Evolutionary conservation across 2,329 filamentous ascomycete genomes (phyloP), one percentile per base, ranked within the genome.

Genomic region (Raffaelea ambrosiae): DNA sequence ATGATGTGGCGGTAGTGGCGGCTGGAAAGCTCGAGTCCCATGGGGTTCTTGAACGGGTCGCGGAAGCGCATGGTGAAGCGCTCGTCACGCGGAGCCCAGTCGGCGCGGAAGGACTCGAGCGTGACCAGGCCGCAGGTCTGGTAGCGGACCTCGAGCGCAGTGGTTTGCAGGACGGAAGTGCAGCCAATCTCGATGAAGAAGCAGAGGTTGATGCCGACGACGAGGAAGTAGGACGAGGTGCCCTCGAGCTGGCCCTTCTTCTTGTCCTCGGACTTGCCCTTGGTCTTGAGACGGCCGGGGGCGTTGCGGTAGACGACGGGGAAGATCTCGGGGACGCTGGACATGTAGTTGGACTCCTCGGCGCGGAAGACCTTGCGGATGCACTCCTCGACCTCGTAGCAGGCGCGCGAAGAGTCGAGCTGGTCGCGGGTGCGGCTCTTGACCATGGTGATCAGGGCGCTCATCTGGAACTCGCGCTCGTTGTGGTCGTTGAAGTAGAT

Each of bases 191-290:
- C 72, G 7, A 74, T 62, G 4, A 78, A 63, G 54, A 76, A 69
- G 51, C 74, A 74, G 50, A 74, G 67, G 51, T 75, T 73, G 23
- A 73, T 69, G 20, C 73, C 75, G 22, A 79, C 67, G 3, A 72
- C 72, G 21, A 80, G 63, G 54, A 75, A 80, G 54, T 76, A 79
- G 50, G 73, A 77, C 1, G 74, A 74, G 1, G 71, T 65, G n/a
- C 66, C 64, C 23, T 78, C 75, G 19, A 66, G 64, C 29, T 50
- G 48, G 40, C 46, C 61, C 54, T 74, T 75, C 47, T 72, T 71
- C 29, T 72, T 61, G 39, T 68, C 67, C 26, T 67, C 66, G 13
- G 66, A 51, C 54, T 69, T 72, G 20, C 40, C 35, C 19, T 43
- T 48, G 18, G 66, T 58, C 21, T 59, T 58, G 11, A 21, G 2